Evolutionary conservation across 495 filamentous ascomycete species (phyloP).

Genomic region (Trichocladium antarcticum): DNA sequence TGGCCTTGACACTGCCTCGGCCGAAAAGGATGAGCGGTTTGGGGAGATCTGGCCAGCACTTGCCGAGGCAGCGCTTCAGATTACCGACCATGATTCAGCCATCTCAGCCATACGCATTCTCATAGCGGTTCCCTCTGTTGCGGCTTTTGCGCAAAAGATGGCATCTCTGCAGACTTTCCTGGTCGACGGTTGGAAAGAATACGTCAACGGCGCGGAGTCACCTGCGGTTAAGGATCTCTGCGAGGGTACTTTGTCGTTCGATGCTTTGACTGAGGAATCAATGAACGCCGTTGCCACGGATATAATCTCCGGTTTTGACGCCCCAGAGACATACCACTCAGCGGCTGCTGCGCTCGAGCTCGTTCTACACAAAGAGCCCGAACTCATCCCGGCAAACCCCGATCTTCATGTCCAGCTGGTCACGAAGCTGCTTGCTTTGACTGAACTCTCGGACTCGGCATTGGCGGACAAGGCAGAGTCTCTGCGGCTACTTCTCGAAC

Average conservation of each 20-base stretch:
- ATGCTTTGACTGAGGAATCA: slow-evolving; percentile 21
- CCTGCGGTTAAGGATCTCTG: slow-evolving; percentile 29
- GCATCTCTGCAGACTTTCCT: slow-evolving; percentile 34
- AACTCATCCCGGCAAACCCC: slow-evolving; percentile 24
- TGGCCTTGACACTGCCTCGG: slow-evolving; percentile 23
- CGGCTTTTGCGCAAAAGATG: slow-evolving; percentile 18
- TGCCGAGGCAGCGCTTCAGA: slow-evolving; percentile 22
- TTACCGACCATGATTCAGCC: slow-evolving; percentile 9
- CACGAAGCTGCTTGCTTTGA: slow-evolving; percentile 34
- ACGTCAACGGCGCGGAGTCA: slow-evolving; percentile 12
- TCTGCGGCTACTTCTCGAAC: slow-evolving; percentile 28
- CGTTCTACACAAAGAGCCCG: slow-evolving; percentile 27
- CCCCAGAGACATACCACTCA: slow-evolving; percentile 2
- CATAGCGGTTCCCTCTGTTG: slow-evolving; percentile 27
- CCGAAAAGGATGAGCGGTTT: slow-evolving; percentile 30
- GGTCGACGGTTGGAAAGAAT: slow-evolving; percentile 24
- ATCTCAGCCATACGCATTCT: slow-evolving; percentile 28
- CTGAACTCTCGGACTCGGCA: slow-evolving; percentile 29
- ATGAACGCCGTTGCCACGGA: slow-evolving; percentile 19
- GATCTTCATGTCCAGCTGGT: slow-evolving; percentile 32
- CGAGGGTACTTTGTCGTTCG: slow-evolving; percentile 29
- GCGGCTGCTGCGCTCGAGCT: slow-evolving; percentile 32
- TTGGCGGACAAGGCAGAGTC: slow-evolving; percentile 22
- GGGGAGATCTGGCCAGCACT: slow-evolving; percentile 28
- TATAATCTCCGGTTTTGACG: slow-evolving; percentile 20